Evolutionary conservation across 164 flowering plant species (phyloP).

Genomic region (Umbilicus rupestris): DNA sequence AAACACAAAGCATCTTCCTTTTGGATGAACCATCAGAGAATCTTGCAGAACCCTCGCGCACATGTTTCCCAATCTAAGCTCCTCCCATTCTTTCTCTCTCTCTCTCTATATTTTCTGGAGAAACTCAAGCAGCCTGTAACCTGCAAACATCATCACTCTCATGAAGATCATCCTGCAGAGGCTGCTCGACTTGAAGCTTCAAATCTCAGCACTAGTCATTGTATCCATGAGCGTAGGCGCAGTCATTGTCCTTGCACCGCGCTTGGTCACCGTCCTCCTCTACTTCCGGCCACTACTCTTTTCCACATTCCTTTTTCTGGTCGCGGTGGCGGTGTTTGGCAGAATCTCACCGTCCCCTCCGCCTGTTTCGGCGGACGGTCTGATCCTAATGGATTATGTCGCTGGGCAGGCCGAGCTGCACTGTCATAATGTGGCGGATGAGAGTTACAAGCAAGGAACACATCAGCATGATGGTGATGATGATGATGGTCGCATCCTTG

Average conservation of each 20-base stretch:
- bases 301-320: slow-evolving; percentile 40
- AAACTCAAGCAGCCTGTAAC: no score
- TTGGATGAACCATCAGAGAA: background rate
- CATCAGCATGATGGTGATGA: background rate
- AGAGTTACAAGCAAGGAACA: no score
- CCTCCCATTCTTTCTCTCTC: background rate
- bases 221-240: slow-evolving; percentile 4
- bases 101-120: slow-evolving; percentile 31
- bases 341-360: slow-evolving; percentile 15
- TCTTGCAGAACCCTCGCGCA: background rate
- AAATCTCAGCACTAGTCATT: slow-evolving; percentile 24
- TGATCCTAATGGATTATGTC: slow-evolving; percentile 35
- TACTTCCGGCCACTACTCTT: slow-evolving; percentile 50
- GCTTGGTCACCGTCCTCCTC: slow-evolving; percentile 25
- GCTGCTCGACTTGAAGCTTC: slow-evolving; percentile 38
- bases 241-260: slow-evolving; percentile 18
- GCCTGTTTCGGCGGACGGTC: slow-evolving; percentile 19
- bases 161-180: slow-evolving; percentile 17
- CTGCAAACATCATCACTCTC: no score
- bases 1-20: background rate
- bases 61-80: background rate
- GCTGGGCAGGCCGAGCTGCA: slow-evolving; percentile 21
- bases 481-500: no score
- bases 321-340: slow-evolving; percentile 27
- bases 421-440: no score